Conservation (phyloP, 2,329 filamentous ascomycete genomes). For the Endoconidiophora laricicola region DNA sequence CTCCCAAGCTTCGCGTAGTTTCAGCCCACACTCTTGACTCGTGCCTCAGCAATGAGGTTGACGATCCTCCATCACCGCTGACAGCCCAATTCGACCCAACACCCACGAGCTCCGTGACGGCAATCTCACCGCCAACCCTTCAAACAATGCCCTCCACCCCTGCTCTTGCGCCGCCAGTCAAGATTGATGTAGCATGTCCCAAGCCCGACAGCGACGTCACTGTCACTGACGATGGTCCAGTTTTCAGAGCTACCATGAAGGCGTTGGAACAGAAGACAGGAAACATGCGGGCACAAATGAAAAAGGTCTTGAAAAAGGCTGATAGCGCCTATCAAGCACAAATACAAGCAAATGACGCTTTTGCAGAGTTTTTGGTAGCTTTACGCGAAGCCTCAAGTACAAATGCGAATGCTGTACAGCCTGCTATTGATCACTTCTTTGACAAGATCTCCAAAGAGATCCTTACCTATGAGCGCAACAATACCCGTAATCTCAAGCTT, state of each 20-base stretch:
- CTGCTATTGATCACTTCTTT: constrained; percentile 93
- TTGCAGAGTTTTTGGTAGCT: constrained; percentile 67
- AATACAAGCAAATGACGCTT: constrained; percentile 68
- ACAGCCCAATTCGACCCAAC: constrained; percentile 22
- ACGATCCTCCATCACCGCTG: constrained; percentile 41
- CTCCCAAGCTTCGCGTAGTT: constrained; percentile 64
- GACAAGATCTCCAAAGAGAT: constrained; percentile 93
- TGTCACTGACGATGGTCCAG: constrained; percentile 75
- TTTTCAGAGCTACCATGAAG: constrained; percentile 95
- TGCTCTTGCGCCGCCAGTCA: constrained; percentile 32
- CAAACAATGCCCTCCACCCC: constrained; percentile 13
- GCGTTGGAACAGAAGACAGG: constrained; percentile 91
- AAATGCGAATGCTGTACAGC: constrained; percentile 92
- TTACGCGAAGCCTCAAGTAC: constrained; percentile 75
- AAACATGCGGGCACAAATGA: constrained; percentile 86
- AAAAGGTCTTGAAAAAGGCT: constrained; percentile 87
- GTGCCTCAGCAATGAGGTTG: constrained; percentile 52
- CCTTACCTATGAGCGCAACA: constrained; percentile 68
- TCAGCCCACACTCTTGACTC: constrained; percentile 78
- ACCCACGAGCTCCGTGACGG: constrained; percentile 9
- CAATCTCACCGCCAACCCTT: constrained; percentile 16
- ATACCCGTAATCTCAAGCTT: constrained; percentile 69
- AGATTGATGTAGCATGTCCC: constrained; percentile 75
- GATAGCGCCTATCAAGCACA: constrained; percentile 74
- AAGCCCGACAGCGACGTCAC: constrained; percentile 74